A percentile compares a stretch with the other conserved stretches of the same genome.
These are phyloP conservation scores for Chaetomium sp. DNA, from an alignment of 2,329 filamentous ascomycete genomes.

Conservation along the genomic window DNA sequence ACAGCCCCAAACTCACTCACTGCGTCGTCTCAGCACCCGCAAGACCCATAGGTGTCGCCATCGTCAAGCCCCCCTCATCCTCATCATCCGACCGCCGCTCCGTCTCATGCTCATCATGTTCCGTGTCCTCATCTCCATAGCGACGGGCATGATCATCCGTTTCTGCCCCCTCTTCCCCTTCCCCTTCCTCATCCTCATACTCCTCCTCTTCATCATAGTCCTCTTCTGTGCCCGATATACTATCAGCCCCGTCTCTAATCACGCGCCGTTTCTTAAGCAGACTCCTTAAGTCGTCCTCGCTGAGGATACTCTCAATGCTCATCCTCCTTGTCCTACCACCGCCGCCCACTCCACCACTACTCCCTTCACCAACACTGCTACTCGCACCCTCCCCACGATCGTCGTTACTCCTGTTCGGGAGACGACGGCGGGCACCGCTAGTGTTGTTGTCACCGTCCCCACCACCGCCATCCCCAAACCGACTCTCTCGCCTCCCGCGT, in stretches of 20 bases:
- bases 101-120: slow-evolving; percentile 3
- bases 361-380: neutral
- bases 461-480: slow-evolving; percentile 23
- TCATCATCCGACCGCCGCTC: slow-evolving; percentile 1
- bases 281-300: slow-evolving; percentile 52
- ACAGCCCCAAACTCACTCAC: neutral
- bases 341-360: neutral
- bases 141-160: slow-evolving; percentile 30
- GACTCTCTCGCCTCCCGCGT: slow-evolving; percentile 48
- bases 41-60: slow-evolving; percentile 13
- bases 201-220: neutral
- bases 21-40: slow-evolving; percentile 7
- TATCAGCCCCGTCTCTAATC: neutral
- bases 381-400: too few species aligned
- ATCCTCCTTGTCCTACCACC: slow-evolving; percentile 35
- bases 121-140: slow-evolving; percentile 7
- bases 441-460: too few species aligned
- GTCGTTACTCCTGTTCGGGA: too few species aligned
- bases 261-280: slow-evolving; percentile 30
- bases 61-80: neutral
- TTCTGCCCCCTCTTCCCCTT: neutral
- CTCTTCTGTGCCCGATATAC: slow-evolving; percentile 17
- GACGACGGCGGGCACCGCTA: too few species aligned
- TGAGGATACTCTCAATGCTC: slow-evolving; percentile 54
- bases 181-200: neutral